Percentiles rank a stretch among this genome's conserved stretches.
Conservation (phyloP, 2,329 filamentous ascomycete genomes). For the Seiridium unicorne region DNA sequence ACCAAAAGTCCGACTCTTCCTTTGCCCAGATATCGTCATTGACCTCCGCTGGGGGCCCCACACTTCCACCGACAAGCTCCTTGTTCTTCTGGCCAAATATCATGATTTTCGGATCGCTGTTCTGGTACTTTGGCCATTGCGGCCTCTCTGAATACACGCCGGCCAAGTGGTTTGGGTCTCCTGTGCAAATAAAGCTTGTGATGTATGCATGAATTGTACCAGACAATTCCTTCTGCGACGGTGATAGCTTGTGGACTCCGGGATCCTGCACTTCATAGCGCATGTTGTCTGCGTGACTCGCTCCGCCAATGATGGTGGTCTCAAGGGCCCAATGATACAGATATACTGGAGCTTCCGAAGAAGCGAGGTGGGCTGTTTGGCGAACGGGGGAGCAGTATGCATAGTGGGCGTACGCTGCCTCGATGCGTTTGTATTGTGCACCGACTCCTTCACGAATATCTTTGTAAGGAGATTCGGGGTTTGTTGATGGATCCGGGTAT, state of each 20-base stretch:
- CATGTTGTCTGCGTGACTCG: conserved; percentile 48
- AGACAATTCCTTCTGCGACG: conserved; percentile 38
- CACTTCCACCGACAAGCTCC: conserved; percentile 42
- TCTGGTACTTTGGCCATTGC: conserved; percentile 7
- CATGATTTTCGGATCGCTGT: conserved; percentile 28
- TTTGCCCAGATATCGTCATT: conserved; percentile 38
- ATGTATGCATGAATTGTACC: conserved; percentile 44
- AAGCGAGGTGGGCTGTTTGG: conserved; percentile 45
- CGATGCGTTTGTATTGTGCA: conserved; percentile 51
- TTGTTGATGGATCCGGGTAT: conserved; percentile 36
- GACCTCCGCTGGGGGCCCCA: conserved; percentile 34
- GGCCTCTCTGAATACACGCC: conserved; percentile 20
- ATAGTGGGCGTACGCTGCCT: conserved; percentile 53
- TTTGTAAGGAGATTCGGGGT: conserved; percentile 31
- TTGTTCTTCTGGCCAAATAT: conserved; percentile 44
- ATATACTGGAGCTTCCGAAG: conserved; percentile 38
- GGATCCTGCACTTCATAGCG: conserved; percentile 42
- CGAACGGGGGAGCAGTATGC: conserved; percentile 51
- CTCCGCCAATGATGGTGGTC: conserved; percentile 38
- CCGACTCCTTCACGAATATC: conserved; percentile 41
- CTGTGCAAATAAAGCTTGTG: conserved; percentile 44
- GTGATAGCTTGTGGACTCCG: conserved; percentile 30
- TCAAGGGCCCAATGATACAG: conserved; percentile 54
- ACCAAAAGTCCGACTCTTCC: conserved; percentile 47
- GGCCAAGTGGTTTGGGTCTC: conserved; percentile 39